phyloP scores from a whole-genome alignment of 2,329 filamentous ascomycete species.

The Dendrostoma leiphaemia region DNA sequence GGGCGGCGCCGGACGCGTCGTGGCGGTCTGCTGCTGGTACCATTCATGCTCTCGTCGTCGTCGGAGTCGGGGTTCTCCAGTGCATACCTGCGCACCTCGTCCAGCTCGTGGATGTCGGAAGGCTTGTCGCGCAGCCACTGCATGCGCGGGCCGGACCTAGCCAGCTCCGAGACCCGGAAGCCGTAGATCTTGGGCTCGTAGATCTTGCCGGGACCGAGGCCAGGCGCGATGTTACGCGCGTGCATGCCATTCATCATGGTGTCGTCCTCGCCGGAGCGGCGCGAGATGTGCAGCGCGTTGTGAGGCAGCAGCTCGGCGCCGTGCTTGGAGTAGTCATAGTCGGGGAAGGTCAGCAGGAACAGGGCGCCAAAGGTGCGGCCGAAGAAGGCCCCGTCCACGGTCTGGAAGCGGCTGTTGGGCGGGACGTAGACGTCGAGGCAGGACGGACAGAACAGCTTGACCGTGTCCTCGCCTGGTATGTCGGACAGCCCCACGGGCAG shows the following conservation, averaged over 20 bases:
- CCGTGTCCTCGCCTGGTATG: constrained; percentile 92
- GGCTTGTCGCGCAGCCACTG: constrained; percentile 91
- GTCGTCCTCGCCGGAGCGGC: constrained; percentile 41
- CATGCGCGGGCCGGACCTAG: constrained; percentile 90
- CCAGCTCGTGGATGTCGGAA: constrained; percentile 73
- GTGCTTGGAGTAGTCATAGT: constrained; percentile 81
- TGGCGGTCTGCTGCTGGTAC: constrained; percentile 40
- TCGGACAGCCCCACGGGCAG: constrained; percentile 92
- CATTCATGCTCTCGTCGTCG: constrained; percentile 50
- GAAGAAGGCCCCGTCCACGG: constrained; percentile 96
- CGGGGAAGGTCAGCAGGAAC: constrained; percentile 98
- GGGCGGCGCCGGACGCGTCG: constrained; percentile 38
- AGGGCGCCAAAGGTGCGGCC: constrained; percentile 95
- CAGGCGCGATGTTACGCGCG: constrained; percentile 82
- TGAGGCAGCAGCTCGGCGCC: constrained; percentile 56
- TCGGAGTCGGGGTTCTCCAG: constrained; percentile 55
- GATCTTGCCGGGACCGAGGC: constrained; percentile 76
- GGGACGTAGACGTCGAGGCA: constrained; percentile 97
- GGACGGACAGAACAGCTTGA: constrained; percentile 96
- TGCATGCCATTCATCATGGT: constrained; percentile 79
- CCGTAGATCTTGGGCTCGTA: constrained; percentile 97
- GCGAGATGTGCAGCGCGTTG: constrained; percentile 26
- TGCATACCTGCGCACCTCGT: constrained; percentile 66
- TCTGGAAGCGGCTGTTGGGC: constrained; percentile 95
- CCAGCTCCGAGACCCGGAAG: constrained; percentile 88